Percentiles rank a stretch among this genome's conserved stretches.
Conservation (phyloP, 2,329 filamentous ascomycete species). For the Claviceps sp. region DNA sequence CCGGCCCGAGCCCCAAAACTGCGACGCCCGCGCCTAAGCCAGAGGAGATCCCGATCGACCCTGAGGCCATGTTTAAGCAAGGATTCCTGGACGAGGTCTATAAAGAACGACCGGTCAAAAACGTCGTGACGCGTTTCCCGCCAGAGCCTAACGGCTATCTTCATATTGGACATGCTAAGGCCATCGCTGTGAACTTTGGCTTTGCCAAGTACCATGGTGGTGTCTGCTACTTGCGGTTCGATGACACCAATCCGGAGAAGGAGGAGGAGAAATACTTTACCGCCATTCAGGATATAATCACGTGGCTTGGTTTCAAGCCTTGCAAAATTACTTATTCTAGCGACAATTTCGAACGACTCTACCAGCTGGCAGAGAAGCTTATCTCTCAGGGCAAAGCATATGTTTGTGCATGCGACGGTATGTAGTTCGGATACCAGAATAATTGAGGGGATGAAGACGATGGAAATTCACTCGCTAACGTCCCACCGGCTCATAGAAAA, state of each 20-base stretch:
- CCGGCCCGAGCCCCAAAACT: constrained; percentile 32
- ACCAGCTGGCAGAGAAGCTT: constrained; percentile 72
- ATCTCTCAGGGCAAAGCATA: constrained; percentile 58
- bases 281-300: constrained; percentile 77
- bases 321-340: constrained; percentile 62
- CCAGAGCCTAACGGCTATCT: constrained; percentile 88
- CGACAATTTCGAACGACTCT: constrained; percentile 74
- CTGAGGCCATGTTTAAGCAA: constrained; percentile 64
- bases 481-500: constrained; percentile 30
- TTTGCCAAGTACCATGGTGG: constrained; percentile 79
- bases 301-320: constrained; percentile 55
- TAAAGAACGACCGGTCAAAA: constrained; percentile 48
- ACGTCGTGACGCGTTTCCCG: constrained; percentile 60
- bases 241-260: constrained; percentile 90
- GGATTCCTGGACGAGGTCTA: constrained; percentile 65
- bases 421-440: constrained; percentile 19
- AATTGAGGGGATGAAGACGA: too few relatives aligned
- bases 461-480: neutral
- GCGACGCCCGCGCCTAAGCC: constrained; percentile 10
- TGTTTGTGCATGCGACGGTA: constrained; percentile 73
- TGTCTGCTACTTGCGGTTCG: constrained; percentile 42
- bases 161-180: constrained; percentile 89
- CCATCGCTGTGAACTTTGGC: constrained; percentile 92
- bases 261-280: constrained; percentile 84
- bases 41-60: constrained; percentile 29